These are phyloP conservation scores for Epichloe bromicola DNA, from an alignment of 2,329 filamentous ascomycete genomes.

Conservation along the genomic window DNA sequence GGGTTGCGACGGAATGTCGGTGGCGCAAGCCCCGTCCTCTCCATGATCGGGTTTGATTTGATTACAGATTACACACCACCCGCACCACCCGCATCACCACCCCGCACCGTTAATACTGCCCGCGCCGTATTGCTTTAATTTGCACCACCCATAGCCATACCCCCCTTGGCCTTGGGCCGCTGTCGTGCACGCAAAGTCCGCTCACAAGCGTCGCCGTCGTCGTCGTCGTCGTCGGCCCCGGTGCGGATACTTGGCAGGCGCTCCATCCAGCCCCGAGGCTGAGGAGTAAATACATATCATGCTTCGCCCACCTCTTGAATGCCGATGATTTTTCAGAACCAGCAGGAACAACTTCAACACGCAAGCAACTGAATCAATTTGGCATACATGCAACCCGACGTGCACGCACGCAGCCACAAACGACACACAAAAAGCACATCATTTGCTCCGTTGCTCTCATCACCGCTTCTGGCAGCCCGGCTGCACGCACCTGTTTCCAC, in stretches of 20 bases:
- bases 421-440: slow-evolving; percentile 13
- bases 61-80: background rate
- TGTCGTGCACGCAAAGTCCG: slow-evolving; percentile 20
- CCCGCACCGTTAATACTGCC: background rate
- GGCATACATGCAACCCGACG: background rate
- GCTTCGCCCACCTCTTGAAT: slow-evolving; percentile 1
- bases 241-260: slow-evolving; percentile 1
- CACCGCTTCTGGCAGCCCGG: slow-evolving; percentile 5
- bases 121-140: too few relatives aligned
- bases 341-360: slow-evolving; percentile 1
- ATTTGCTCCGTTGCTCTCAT: slow-evolving; percentile 17
- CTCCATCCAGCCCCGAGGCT: slow-evolving; percentile 7
- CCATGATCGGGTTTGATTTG: background rate
- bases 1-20: slow-evolving; percentile 7
- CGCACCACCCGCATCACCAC: background rate
- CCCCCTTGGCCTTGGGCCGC: slow-evolving; percentile 4
- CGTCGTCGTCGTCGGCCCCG: slow-evolving; percentile 8
- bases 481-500: slow-evolving; percentile 6
- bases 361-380: background rate
- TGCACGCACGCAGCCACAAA: background rate
- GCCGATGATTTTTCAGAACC: background rate
- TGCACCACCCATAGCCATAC: slow-evolving; percentile 5
- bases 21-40: slow-evolving; percentile 1
- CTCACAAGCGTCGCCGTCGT: slow-evolving; percentile 11
- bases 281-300: slow-evolving; percentile 1